Percentiles rank a stretch among this genome's conserved stretches.
Evolutionary conservation across 192 early-diverging fungal species (phyloP).

Genomic region (Borealophlyctis nickersoniae): DNA sequence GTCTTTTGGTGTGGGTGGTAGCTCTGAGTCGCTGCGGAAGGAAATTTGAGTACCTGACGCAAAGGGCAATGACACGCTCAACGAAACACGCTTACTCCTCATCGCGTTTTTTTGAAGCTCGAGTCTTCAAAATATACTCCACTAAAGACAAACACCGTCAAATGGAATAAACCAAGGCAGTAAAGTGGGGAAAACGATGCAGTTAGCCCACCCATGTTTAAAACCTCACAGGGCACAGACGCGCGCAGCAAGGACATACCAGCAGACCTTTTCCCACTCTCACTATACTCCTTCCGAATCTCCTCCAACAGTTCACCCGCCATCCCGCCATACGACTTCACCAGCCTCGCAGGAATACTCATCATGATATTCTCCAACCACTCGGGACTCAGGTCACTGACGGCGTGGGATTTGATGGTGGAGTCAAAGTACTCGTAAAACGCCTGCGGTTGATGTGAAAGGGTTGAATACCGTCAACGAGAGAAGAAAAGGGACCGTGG

Average conservation of each 20-base stretch:
- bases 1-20: slow-evolving; percentile 38
- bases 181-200: not conserved
- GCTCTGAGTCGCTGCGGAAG: slow-evolving; percentile 6
- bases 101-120: slow-evolving; percentile 8
- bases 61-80: slow-evolving; percentile 2
- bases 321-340: slow-evolving; percentile 28
- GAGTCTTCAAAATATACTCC: slow-evolving; percentile 44
- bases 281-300: slow-evolving; percentile 40
- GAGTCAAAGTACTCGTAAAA: slow-evolving; percentile 56
- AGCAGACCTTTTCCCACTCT: slow-evolving; percentile 51
- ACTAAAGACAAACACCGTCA: too few species aligned
- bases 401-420: slow-evolving; percentile 44
- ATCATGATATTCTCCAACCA: slow-evolving; percentile 42
- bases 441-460: slow-evolving; percentile 29
- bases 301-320: slow-evolving; percentile 43
- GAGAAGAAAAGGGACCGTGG: not conserved
- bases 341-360: slow-evolving; percentile 35
- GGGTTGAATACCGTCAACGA: too few species aligned
- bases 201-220: not conserved
- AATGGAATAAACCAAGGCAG: not conserved
- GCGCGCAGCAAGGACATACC: slow-evolving; percentile 21
- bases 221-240: not conserved
- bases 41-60: not conserved
- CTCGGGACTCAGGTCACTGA: slow-evolving; percentile 28
- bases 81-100: slow-evolving; percentile 3